Evolutionary conservation across 208 protist species (phyloP), one percentile per base, ranked within the genome.

Genomic region (Crithidia fasciculata): DNA sequence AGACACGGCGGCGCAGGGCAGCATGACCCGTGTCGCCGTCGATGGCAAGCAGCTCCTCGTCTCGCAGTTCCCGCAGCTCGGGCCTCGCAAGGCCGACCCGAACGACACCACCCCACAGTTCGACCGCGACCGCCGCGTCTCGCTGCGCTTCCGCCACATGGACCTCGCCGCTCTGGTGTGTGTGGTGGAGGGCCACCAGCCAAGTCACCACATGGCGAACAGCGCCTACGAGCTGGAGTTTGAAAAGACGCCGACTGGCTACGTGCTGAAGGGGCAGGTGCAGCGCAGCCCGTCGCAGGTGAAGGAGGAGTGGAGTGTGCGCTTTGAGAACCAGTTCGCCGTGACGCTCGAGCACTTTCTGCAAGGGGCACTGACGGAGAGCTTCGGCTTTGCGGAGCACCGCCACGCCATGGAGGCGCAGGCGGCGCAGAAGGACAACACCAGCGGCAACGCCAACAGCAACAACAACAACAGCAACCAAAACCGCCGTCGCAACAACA

Each of bases 101-200:
- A 95, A 93, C 78, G 92, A 97, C 77, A 53, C 82, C 28, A 87
- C 85, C 10, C 88, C 92, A 47, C 92, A 97, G 82, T 97, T 95
- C 71, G 90, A 97, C 68, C 41, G 72, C 37, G 83, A 88, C n/a
- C 87, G 88, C 56, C 92, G 92, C 62, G 77, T 93, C 56, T 89
- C 87, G 7, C 56, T 94, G 59, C 85, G 92, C 64, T 78, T 96
- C 47, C 89, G 89, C 43, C 89, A 95, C 70, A 80, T 86, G 12
- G 92, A 96, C 73, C 78, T 96, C 9, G 92, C 86, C 41, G 87
- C 69, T 18, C 62, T 96, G 41, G 87, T 93, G 16, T 78, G 78
- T 45, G 91, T 96, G 18, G 80, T 86, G 8, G 71, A 89, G 82
- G 78, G 72, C 52, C 85, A 86, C 19, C 49, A 93, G 43, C 62